These are phyloP conservation scores for Hyphopichia pseudoburtonii DNA, from an alignment of 1,139 yeast species.

Conservation along the genomic window DNA sequence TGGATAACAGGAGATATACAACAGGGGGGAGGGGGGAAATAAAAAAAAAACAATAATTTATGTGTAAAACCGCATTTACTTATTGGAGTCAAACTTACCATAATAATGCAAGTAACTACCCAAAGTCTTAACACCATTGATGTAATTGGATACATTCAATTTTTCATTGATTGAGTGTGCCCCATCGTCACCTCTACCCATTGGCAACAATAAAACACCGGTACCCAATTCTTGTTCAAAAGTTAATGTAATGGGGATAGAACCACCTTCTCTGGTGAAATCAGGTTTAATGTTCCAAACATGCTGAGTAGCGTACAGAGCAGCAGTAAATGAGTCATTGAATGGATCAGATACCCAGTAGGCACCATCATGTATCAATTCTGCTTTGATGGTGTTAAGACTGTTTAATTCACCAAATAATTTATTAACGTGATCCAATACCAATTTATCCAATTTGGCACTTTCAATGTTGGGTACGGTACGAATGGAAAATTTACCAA, in stretches of 20 bases:
- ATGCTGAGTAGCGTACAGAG: slow-evolving; percentile 87
- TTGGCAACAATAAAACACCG: slow-evolving; percentile 84
- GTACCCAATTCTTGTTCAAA: slow-evolving; percentile 86
- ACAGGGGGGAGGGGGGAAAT: too few relatives aligned
- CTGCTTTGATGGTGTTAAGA: slow-evolving; percentile 70
- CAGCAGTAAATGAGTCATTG: slow-evolving; percentile 92
- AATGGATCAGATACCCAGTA: slow-evolving; percentile 97
- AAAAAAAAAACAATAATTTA: too few relatives aligned
- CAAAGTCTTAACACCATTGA: slow-evolving; percentile 90
- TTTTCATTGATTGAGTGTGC: slow-evolving; percentile 98
- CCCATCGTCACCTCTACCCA: slow-evolving; percentile 99
- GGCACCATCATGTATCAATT: slow-evolving; percentile 88
- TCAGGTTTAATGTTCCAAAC: slow-evolving; percentile 97
- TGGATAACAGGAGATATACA: too few relatives aligned
- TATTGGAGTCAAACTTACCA: slow-evolving; percentile 43
- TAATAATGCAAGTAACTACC: slow-evolving; percentile 92
- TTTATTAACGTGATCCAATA: slow-evolving; percentile 65
- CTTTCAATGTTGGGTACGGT: slow-evolving; percentile 94
- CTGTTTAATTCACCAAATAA: slow-evolving; percentile 69
- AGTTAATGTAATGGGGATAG: slow-evolving; percentile 92
- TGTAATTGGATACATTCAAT: slow-evolving; percentile 81
- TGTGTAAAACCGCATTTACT: too few relatives aligned
- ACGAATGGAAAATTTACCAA: slow-evolving; percentile 94
- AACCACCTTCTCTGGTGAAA: slow-evolving; percentile 97
- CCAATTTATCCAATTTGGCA: slow-evolving; percentile 73